A percentile compares a stretch with the other conserved stretches of the same genome.
phyloP scores from a whole-genome alignment of 352 stramenopile species.

The Globisporangium nunn region DNA sequence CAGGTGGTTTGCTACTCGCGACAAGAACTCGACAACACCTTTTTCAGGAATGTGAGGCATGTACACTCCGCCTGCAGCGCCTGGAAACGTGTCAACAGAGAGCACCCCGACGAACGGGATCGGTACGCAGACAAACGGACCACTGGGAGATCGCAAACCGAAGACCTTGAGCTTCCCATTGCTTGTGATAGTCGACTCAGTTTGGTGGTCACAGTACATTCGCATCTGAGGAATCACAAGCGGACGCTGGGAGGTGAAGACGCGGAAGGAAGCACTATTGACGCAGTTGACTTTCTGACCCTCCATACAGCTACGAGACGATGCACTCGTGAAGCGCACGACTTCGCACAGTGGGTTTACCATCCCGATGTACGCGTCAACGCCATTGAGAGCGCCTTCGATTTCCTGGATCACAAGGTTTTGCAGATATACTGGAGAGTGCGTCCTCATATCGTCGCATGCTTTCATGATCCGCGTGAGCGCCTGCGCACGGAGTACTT shows the following conservation, averaged over 20 bases:
- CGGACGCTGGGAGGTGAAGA: constrained; percentile 38
- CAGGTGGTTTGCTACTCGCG: constrained; percentile 35
- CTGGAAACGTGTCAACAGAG: constrained; percentile 55
- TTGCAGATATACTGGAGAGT: constrained; percentile 27
- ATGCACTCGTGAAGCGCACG: constrained; percentile 46
- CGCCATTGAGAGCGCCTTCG: constrained; percentile 43
- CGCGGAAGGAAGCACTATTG: constrained; percentile 40
- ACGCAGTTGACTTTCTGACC: constrained; percentile 26
- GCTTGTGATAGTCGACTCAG: not conserved
- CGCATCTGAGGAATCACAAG: constrained; percentile 50
- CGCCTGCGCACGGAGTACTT: constrained; percentile 23
- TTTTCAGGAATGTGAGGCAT: constrained; percentile 38
- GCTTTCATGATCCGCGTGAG: constrained; percentile 41
- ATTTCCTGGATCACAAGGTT: constrained; percentile 45
- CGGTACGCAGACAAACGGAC: constrained; percentile 56
- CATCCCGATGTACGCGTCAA: constrained; percentile 61
- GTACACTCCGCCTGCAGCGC: constrained; percentile 45
- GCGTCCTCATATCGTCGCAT: constrained; percentile 31
- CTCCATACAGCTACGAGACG: constrained; percentile 43
- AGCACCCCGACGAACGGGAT: constrained; percentile 68
- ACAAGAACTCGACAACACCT: constrained; percentile 47
- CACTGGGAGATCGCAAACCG: constrained; percentile 5
- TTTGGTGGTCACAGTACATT: constrained; percentile 18
- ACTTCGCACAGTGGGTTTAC: constrained; percentile 39
- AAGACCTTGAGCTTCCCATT: constrained; percentile 25